These are phyloP conservation scores for Hura crepitans DNA, from an alignment of 441 rosid species.

Conservation along the genomic window DNA sequence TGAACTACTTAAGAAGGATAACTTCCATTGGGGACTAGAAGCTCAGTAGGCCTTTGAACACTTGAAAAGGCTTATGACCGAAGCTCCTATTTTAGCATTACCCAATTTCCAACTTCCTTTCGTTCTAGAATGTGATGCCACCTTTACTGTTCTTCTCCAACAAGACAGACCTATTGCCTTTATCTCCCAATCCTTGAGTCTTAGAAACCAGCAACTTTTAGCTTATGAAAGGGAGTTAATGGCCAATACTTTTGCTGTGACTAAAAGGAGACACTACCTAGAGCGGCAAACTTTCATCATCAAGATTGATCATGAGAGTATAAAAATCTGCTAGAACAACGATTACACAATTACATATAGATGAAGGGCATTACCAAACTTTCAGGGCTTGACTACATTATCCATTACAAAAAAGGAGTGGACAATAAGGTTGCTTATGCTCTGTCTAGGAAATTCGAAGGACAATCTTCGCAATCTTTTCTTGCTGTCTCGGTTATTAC, in stretches of 20 bases:
- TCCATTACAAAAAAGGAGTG: background rate
- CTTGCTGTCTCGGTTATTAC: accelerated
- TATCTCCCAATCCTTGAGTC: background rate
- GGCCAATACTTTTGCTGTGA: background rate
- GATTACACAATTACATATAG: background rate
- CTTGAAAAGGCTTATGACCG: background rate
- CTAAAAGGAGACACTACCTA: background rate
- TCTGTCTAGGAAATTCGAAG: background rate
- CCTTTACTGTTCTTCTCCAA: background rate
- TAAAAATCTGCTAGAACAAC: background rate
- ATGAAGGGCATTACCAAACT: too few species aligned
- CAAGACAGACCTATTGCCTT: background rate
- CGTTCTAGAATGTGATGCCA: accelerated
- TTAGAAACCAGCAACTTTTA: too few species aligned
- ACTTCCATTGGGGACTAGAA: background rate
- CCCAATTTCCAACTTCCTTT: background rate
- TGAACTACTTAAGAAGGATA: background rate
- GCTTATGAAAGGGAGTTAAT: background rate
- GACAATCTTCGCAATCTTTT: too few species aligned
- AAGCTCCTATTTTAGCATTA: background rate
- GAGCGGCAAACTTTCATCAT: background rate
- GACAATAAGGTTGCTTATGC: background rate
- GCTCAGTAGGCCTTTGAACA: background rate
- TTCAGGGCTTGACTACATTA: background rate
- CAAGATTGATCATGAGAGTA: background rate